Evolutionary conservation across 2,329 filamentous ascomycete genomes (phyloP).

Genomic region (Fusarium falciforme): DNA sequence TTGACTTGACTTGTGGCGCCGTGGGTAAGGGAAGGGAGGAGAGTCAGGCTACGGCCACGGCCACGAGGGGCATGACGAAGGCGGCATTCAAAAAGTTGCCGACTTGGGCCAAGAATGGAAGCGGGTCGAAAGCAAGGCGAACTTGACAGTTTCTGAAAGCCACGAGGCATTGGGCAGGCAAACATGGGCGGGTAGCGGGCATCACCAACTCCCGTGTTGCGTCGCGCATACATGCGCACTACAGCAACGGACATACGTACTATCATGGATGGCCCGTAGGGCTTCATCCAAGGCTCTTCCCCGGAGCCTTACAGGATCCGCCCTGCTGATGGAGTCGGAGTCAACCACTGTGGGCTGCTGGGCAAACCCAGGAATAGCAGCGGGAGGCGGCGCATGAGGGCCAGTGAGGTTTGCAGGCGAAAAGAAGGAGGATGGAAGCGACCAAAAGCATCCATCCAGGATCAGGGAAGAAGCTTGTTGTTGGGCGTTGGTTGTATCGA

Average conservation of each 20-base stretch:
- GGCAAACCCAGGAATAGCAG: slow-evolving; percentile 26
- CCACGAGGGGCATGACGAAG: slow-evolving; percentile 25
- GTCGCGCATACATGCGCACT: slow-evolving; percentile 9
- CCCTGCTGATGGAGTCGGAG: slow-evolving; percentile 12
- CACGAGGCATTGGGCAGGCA: slow-evolving; percentile 11
- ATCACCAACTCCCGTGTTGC: slow-evolving; percentile 17
- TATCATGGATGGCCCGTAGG: slow-evolving; percentile 12
- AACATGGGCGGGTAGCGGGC: not conserved
- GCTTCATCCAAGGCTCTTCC: slow-evolving; percentile 27
- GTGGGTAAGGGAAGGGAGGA: slow-evolving; percentile 39
- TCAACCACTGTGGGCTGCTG: slow-evolving; percentile 17
- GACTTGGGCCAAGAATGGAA: slow-evolving; percentile 19
- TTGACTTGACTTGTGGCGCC: slow-evolving; percentile 7
- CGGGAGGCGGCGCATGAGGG: slow-evolving; percentile 20
- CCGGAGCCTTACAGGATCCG: slow-evolving; percentile 13
- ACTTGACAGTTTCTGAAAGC: slow-evolving; percentile 13
- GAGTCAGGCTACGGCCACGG: slow-evolving; percentile 5
- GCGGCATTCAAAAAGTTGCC: slow-evolving; percentile 30
- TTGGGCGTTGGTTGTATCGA: slow-evolving; percentile 13
- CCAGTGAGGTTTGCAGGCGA: slow-evolving; percentile 32
- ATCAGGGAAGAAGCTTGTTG: slow-evolving; percentile 32
- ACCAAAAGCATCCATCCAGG: slow-evolving; percentile 17
- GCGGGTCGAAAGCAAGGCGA: slow-evolving; percentile 9
- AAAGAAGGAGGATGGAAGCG: slow-evolving; percentile 19
- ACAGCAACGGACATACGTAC: not conserved